A percentile compares a stretch with the other conserved stretches of the same genome.
phyloP scores from a whole-genome alignment of 768 basidiomycete genomes.

The Cystobasidium onofrii region DNA sequence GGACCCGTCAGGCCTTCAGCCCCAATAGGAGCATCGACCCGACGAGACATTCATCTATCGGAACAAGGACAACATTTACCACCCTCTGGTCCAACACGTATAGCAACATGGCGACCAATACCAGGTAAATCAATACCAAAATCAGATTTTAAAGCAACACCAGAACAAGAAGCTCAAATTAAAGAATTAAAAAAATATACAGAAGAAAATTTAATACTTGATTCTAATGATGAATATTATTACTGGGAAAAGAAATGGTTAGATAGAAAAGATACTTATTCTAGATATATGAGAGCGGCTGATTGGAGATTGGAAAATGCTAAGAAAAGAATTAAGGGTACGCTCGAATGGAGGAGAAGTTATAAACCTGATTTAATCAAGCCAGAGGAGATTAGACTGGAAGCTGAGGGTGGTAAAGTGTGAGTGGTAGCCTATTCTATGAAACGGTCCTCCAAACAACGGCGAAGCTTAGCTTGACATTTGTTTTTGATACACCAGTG shows the following conservation, averaged over 20 bases:
- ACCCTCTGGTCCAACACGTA: neutral
- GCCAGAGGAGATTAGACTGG: slow-evolving; percentile 17
- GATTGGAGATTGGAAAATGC: slow-evolving; percentile 75
- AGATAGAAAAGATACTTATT: slow-evolving; percentile 53
- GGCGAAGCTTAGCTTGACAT: neutral
- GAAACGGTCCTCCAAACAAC: neutral
- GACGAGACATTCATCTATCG: slow-evolving; percentile 8
- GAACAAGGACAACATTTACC: neutral
- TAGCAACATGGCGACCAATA: slow-evolving; percentile 28
- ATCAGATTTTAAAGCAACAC: neutral
- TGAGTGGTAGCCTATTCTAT: slow-evolving; percentile 45
- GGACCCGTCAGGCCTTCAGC: neutral
- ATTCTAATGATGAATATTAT: slow-evolving; percentile 61
- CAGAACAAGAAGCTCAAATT: neutral
- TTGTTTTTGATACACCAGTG: neutral
- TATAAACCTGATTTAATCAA: slow-evolving; percentile 72
- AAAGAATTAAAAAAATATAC: neutral
- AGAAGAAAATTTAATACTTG: slow-evolving; percentile 51
- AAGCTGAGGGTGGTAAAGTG: slow-evolving; percentile 70
- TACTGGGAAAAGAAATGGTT: slow-evolving; percentile 74
- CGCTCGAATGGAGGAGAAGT: slow-evolving; percentile 75
- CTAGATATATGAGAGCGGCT: slow-evolving; percentile 74
- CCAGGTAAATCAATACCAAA: slow-evolving; percentile 7
- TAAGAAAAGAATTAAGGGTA: slow-evolving; percentile 66
- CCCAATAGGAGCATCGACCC: neutral